Evolutionary conservation across 805 yeast species (phyloP).

Genomic region (Peterozyma toletana): DNA sequence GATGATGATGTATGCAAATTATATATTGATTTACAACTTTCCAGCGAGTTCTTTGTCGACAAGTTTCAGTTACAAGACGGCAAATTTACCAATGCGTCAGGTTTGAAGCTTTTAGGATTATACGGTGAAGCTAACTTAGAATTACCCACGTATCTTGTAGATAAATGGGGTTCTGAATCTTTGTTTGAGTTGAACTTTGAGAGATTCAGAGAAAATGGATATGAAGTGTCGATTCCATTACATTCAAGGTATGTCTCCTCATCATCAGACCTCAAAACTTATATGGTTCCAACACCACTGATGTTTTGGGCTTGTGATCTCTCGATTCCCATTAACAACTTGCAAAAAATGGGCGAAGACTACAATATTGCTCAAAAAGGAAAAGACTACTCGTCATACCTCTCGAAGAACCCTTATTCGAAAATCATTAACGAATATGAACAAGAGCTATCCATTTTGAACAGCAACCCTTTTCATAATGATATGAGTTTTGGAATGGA

Average conservation of each 20-base stretch:
- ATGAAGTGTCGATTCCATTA: conserved; percentile 1
- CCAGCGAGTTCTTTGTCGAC: conserved; percentile 6
- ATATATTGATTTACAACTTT: conserved; percentile 2
- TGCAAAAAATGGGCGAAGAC: neutral
- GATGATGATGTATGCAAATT: conserved; percentile 4
- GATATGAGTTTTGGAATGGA: conserved; percentile 4
- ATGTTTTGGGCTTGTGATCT: conserved; percentile 9
- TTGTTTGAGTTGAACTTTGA: conserved; percentile 1
- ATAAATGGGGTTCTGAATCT: conserved; percentile 8
- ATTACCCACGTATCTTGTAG: conserved; percentile 5
- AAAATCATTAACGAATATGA: conserved; percentile 1
- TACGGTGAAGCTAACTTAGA: conserved; percentile 7
- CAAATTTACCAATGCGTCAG: neutral
- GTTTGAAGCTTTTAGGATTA: conserved; percentile 3
- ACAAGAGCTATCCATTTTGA: conserved; percentile 1
- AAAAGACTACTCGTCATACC: neutral
- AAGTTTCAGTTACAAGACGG: conserved; percentile 5
- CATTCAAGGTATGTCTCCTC: conserved; percentile 5
- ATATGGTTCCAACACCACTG: neutral
- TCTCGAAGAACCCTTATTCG: neutral
- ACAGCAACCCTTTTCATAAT: conserved; percentile 5
- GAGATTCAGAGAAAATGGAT: neutral
- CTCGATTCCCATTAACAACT: conserved; percentile 1
- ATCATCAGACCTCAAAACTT: neutral
- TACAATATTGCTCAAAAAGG: neutral